Evolutionary conservation across 2,329 filamentous ascomycete species (phyloP).

Genomic region (Lecanosticta acicola): DNA sequence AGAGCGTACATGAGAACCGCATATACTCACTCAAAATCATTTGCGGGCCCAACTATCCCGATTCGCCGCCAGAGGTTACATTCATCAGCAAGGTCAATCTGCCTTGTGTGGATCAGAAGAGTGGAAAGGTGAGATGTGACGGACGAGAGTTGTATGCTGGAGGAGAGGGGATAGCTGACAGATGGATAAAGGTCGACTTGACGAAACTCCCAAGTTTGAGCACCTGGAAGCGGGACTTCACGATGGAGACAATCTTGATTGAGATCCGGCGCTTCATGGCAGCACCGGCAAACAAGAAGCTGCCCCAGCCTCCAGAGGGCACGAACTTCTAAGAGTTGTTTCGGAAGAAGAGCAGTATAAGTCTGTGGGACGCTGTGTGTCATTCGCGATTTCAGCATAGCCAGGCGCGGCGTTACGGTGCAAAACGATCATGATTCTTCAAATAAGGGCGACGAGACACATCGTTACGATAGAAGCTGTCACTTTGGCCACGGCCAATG

Average conservation of each 20-base stretch:
- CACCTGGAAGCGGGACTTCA: conserved; percentile 88
- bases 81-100: conserved; percentile 95
- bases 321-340: conserved; percentile 43
- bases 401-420: conserved; percentile 9
- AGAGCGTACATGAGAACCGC: conserved; percentile 96
- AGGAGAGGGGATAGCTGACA: neutral
- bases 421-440: no score
- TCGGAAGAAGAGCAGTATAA: neutral
- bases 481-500: no score
- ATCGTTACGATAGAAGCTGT: no score
- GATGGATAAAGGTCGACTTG: conserved; percentile 63
- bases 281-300: conserved; percentile 83
- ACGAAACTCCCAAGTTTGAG: conserved; percentile 76
- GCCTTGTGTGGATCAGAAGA: conserved; percentile 79
- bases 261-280: conserved; percentile 90
- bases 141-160: neutral
- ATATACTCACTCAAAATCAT: conserved; percentile 98
- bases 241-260: conserved; percentile 89
- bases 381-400: conserved; percentile 10
- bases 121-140: conserved; percentile 57
- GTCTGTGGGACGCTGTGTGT: neutral
- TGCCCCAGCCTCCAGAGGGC: conserved; percentile 87
- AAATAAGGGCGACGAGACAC: no score
- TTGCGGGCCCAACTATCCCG: conserved; percentile 85
- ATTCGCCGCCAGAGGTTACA: conserved; percentile 79